Evolutionary conservation across 148 eudicot species (phyloP).

Genomic region (Simmondsia chinensis): DNA sequence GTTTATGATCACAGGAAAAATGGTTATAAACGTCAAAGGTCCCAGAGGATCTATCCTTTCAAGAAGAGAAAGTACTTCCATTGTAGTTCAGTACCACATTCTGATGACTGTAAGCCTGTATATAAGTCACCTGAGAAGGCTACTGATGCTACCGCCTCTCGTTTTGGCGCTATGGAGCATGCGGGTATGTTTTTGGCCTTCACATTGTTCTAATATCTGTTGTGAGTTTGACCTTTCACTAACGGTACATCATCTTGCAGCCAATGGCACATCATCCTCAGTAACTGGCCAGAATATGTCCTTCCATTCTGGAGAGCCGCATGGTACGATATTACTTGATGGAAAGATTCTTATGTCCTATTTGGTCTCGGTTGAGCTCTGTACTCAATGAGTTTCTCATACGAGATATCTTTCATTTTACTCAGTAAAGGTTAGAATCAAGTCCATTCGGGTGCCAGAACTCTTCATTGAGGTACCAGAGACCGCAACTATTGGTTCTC

Average conservation of each 20-base stretch:
- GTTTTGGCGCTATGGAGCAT: slow-evolving; percentile 21
- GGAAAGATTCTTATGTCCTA: slow-evolving; percentile 23
- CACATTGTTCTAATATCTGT: slow-evolving; percentile 7
- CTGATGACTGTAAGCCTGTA: slow-evolving; percentile 30
- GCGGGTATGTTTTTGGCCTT: slow-evolving; percentile 34
- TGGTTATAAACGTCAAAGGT: slow-evolving; percentile 50
- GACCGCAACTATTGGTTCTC: slow-evolving; percentile 78
- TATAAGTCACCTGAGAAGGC: slow-evolving; percentile 35
- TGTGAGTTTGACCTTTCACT: too few species aligned
- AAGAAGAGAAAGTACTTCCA: slow-evolving; percentile 64
- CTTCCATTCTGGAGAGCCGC: slow-evolving; percentile 47
- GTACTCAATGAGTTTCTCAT: slow-evolving; percentile 25
- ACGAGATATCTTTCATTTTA: slow-evolving; percentile 31
- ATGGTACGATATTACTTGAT: slow-evolving; percentile 45
- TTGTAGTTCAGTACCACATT: slow-evolving; percentile 35
- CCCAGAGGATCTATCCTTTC: slow-evolving; percentile 79
- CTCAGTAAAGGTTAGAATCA: slow-evolving; percentile 91
- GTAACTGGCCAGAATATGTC: slow-evolving; percentile 41
- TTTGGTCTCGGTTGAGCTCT: slow-evolving; percentile 25
- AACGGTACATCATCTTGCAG: slow-evolving; percentile 27
- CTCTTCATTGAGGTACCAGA: slow-evolving; percentile 86
- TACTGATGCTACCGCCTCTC: slow-evolving; percentile 18
- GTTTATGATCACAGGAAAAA: slow-evolving; percentile 32
- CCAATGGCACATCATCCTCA: slow-evolving; percentile 28
- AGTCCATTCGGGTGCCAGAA: slow-evolving; percentile 89